Conservation (phyloP, 2,329 filamentous ascomycete species). For the Bipolaris zeicola region DNA sequence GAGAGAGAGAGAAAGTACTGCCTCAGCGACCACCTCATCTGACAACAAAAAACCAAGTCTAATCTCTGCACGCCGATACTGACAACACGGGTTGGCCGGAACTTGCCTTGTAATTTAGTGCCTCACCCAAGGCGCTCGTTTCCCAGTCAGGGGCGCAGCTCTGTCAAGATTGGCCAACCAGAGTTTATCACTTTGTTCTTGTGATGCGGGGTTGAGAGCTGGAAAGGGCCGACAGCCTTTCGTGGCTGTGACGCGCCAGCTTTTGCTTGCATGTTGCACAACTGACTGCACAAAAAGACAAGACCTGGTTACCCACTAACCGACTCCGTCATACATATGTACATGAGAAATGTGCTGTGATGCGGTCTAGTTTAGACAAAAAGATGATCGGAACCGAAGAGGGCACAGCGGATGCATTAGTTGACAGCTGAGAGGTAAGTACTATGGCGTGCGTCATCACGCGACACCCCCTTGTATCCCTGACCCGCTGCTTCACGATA, state of each 20-base stretch:
- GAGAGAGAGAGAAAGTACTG: background rate
- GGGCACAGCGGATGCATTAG: background rate
- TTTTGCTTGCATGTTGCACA: slow-evolving; percentile 7
- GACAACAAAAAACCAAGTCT: slow-evolving; percentile 20
- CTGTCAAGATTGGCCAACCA: slow-evolving; percentile 22
- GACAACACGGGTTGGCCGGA: slow-evolving; percentile 20
- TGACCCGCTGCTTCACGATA: background rate
- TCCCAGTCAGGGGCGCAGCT: slow-evolving; percentile 16
- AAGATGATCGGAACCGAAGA: background rate
- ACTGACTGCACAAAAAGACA: background rate
- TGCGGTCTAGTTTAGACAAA: background rate
- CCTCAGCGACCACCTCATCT: slow-evolving; percentile 19
- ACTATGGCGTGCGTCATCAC: background rate
- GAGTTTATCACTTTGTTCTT: slow-evolving; percentile 20
- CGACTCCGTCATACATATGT: background rate
- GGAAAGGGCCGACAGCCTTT: slow-evolving; percentile 7
- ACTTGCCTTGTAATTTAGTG: slow-evolving; percentile 4
- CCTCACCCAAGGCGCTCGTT: slow-evolving; percentile 17
- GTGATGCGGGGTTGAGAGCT: slow-evolving; percentile 27
- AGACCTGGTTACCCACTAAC: background rate
- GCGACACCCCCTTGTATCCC: background rate
- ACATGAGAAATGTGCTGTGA: background rate
- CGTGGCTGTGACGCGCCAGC: background rate
- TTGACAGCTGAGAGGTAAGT: background rate
- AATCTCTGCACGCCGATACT: slow-evolving; percentile 19